Conservation (phyloP, 495 filamentous ascomycete species). For the Neurospora sp. region DNA sequence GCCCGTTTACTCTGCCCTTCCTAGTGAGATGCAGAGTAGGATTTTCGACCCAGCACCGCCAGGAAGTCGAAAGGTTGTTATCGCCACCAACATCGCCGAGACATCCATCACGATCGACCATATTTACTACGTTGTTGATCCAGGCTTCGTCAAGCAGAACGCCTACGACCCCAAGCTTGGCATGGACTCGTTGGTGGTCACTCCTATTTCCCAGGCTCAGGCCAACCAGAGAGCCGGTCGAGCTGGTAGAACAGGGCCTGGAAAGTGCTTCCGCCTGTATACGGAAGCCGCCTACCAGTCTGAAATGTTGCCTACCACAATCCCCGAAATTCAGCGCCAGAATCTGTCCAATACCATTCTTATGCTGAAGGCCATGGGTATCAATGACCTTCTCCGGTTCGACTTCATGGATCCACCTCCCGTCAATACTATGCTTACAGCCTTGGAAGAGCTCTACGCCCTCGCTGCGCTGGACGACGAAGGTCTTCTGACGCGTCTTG, state of each 20-base stretch:
- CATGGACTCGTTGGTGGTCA: slow-evolving; percentile 94
- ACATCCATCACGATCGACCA: slow-evolving; percentile 96
- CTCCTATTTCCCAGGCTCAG: slow-evolving; percentile 92
- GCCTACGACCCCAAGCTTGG: slow-evolving; percentile 94
- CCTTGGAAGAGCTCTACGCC: slow-evolving; percentile 89
- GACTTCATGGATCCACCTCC: slow-evolving; percentile 98
- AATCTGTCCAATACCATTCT: slow-evolving; percentile 92
- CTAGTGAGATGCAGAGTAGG: slow-evolving; percentile 84
- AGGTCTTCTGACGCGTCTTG: slow-evolving; percentile 83
- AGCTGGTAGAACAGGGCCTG: slow-evolving; percentile 88
- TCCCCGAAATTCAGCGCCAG: slow-evolving; percentile 94
- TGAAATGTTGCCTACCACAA: slow-evolving; percentile 92
- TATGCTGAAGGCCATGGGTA: slow-evolving; percentile 99
- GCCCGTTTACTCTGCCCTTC: slow-evolving; percentile 88
- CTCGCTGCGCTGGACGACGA: slow-evolving; percentile 91
- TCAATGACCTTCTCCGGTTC: slow-evolving; percentile 94
- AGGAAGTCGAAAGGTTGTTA: slow-evolving; percentile 87
- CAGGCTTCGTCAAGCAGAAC: slow-evolving; percentile 96
- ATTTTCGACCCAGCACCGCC: slow-evolving; percentile 91
- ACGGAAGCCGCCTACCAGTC: slow-evolving; percentile 93
- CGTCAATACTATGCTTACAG: slow-evolving; percentile 94
- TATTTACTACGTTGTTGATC: slow-evolving; percentile 96
- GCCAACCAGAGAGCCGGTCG: slow-evolving; percentile 91
- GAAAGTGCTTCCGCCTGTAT: slow-evolving; percentile 93
- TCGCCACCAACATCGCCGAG: slow-evolving; percentile 97